Conservation (phyloP, 495 filamentous ascomycete species). For the Hypoxylon fragiforme region DNA sequence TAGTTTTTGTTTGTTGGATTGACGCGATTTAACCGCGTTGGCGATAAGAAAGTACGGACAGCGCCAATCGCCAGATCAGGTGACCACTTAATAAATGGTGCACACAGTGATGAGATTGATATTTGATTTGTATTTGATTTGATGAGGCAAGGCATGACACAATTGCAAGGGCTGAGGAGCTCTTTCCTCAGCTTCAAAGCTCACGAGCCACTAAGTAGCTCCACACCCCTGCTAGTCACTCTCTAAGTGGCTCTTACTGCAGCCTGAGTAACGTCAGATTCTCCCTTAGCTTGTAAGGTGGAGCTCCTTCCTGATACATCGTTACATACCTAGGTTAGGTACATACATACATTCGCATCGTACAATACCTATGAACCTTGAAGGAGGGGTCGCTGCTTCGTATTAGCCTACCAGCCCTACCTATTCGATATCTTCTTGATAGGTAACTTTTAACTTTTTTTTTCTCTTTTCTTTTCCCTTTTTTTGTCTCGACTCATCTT, state of each 20-base stretch:
- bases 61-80: constrained; percentile 16
- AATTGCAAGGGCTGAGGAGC: constrained; percentile 18
- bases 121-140: constrained; percentile 9
- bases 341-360: background rate
- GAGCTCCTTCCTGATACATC: too few relatives aligned
- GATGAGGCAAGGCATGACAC: background rate
- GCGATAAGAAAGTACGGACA: background rate
- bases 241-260: constrained; percentile 15
- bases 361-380: too few relatives aligned
- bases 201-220: constrained; percentile 14
- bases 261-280: constrained; percentile 31
- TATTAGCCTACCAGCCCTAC: constrained; percentile 19
- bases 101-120: background rate
- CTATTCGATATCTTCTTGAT: background rate
- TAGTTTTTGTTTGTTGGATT: too few relatives aligned
- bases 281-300: background rate
- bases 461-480: background rate
- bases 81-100: background rate
- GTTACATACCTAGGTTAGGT: too few relatives aligned
- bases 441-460: background rate
- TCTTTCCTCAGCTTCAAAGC: constrained; percentile 19
- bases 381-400: constrained; percentile 20
- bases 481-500: too few relatives aligned
- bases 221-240: constrained; percentile 9
- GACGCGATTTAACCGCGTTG: constrained; percentile 5